A percentile compares a stretch with the other conserved stretches of the same genome.
These are phyloP conservation scores for Aspergillus fumigatiaffinis DNA, from an alignment of 2,329 filamentous ascomycete genomes.

Conservation along the genomic window DNA sequence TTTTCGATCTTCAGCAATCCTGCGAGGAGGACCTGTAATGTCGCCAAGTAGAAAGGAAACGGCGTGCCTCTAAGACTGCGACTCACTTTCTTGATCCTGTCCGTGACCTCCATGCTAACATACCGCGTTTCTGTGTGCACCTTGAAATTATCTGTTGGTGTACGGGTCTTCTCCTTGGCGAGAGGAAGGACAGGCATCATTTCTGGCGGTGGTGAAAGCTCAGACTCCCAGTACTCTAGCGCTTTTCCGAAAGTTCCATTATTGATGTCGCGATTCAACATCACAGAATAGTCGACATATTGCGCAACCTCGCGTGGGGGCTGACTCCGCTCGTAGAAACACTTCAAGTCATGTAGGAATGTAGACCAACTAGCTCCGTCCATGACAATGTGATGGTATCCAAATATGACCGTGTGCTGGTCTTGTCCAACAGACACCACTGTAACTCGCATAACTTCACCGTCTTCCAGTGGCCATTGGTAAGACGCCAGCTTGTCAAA, in stretches of 20 bases:
- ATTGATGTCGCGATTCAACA: neutral
- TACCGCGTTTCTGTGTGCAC: too few relatives aligned
- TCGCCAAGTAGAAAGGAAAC: too few relatives aligned
- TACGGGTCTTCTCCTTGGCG: neutral
- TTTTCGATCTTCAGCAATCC: too few relatives aligned
- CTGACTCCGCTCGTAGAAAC: neutral
- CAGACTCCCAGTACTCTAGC: constrained; percentile 2
- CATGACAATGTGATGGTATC: constrained; percentile 15
- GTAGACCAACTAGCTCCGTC: constrained; percentile 8
- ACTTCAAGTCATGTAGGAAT: constrained; percentile 4
- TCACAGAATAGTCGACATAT: constrained; percentile 1
- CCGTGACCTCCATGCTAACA: too few relatives aligned
- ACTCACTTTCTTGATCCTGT: too few relatives aligned
- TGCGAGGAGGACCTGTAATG: too few relatives aligned
- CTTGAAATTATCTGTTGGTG: neutral
- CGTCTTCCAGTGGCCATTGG: too few relatives aligned
- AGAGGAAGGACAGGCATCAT: constrained; percentile 1
- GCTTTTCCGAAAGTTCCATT: neutral
- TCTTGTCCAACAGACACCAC: too few relatives aligned
- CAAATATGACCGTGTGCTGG: neutral
- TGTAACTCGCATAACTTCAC: too few relatives aligned
- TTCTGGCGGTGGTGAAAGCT: neutral
- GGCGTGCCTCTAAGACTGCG: too few relatives aligned
- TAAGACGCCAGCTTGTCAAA: too few relatives aligned
- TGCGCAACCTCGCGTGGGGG: neutral